phyloP scores from a whole-genome alignment of 495 filamentous ascomycete species.

The Podospora didyma region DNA sequence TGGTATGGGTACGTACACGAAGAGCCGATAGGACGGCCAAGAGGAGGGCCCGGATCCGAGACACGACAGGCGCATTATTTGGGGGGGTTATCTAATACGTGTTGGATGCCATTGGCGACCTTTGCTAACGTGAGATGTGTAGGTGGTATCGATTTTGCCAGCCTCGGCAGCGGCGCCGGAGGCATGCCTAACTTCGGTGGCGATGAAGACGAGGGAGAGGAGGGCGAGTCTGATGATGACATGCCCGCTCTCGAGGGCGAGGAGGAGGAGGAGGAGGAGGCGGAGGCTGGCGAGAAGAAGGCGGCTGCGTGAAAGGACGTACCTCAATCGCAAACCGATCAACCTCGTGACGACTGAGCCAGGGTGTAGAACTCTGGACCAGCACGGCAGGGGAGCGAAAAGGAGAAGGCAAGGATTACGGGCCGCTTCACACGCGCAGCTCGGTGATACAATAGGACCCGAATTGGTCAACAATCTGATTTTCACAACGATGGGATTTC shows the following conservation, averaged over 20 bases:
- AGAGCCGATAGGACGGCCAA: neutral
- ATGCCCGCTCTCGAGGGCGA: conserved; percentile 40
- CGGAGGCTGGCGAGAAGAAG: conserved; percentile 34
- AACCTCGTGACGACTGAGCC: neutral
- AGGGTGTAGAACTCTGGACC: neutral
- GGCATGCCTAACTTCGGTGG: conserved; percentile 48
- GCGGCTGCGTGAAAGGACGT: conserved; percentile 10
- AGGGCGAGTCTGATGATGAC: conserved; percentile 51
- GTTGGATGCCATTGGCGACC: neutral
- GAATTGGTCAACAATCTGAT: neutral
- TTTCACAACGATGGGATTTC: neutral
- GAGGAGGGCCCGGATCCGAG: conserved; percentile 3
- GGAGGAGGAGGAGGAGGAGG: conserved; percentile 46
- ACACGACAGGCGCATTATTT: conserved; percentile 5
- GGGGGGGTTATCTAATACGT: neutral
- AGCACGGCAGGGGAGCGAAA: neutral
- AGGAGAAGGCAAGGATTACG: neutral
- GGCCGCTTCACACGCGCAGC: neutral
- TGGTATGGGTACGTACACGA: conserved; percentile 36
- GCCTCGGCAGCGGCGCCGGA: conserved; percentile 68
- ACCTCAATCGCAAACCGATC: neutral
- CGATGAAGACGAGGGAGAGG: conserved; percentile 59
- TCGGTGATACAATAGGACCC: too few species aligned
- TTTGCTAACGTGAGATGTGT: conserved; percentile 8
- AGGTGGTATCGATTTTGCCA: conserved; percentile 81